Base-by-base conservation (phyloP, 352 stramenopile species). In the Thalassiosira mediterranea region DNA sequence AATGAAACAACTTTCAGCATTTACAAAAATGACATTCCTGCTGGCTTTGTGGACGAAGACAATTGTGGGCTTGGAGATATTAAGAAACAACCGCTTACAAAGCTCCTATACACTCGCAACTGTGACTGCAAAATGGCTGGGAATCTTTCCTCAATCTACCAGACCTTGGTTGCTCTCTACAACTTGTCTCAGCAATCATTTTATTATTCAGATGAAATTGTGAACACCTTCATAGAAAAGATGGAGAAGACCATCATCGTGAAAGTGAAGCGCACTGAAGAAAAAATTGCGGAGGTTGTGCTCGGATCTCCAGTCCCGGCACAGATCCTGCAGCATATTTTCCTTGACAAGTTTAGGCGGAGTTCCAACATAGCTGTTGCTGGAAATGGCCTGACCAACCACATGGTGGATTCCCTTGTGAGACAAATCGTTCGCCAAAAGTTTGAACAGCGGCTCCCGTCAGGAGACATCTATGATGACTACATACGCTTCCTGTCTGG, bases 221-320 rank as follows among this genome's bases (percentile, higher is more conserved):
- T 88, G 37, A 88, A 88, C 52, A 82, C 65, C 0, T 88, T 88
- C 54, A 81, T 88, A 52, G 80, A 88, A 66, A 85, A 83, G 61
- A 83, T 88, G 76, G 71, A 83, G n/a, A 72, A 68, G 28, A 81
- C 71, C 0, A 81, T 88, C 28, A 21, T 25, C 11, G 61, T 26
- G 13, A 88, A 83, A 49, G 68, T 88, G 10, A 69, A 75, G 25
- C 28, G 31, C 1, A n/a, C 81, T 7, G 80, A 85, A 59, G 34
- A 59, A 2, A 80, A 75, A 68, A 60, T 88, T 42, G 48, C 46
- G 1, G 38, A 58, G 29, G 69, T 70, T 34, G 47, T 86, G 42
- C 23, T 76, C 17, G 48, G 58, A 37, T 65, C 54, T 66, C 48
- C 68, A 44, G 49, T 79, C 25, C 19, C 44, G 25, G 65, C 58